Conservation (phyloP, 1,284 basidiomycete species). For the Hemileia vastatrix region DNA sequence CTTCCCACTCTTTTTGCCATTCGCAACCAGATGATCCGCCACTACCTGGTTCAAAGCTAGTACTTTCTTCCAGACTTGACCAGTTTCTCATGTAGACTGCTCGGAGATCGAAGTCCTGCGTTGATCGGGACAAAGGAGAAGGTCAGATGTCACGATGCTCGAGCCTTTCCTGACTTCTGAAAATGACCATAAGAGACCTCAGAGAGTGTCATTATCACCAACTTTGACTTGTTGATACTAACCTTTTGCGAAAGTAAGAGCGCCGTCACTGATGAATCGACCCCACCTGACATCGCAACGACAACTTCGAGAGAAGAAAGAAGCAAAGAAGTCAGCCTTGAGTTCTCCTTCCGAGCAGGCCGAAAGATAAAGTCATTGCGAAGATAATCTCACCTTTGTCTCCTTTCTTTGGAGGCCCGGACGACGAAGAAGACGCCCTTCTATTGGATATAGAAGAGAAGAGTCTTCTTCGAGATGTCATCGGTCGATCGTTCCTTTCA, state of each 20-base stretch:
- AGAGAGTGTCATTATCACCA: too few species aligned
- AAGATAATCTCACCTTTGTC: conserved; percentile 50
- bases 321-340: conserved; percentile 3
- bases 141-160: too few species aligned
- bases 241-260: conserved; percentile 62
- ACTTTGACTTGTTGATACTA: too few species aligned
- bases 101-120: conserved; percentile 64
- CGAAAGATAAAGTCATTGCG: background rate
- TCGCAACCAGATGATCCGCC: too few species aligned
- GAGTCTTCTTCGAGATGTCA: too few species aligned
- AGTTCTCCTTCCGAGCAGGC: background rate
- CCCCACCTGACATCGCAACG: conserved; percentile 89
- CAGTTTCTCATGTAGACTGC: conserved; percentile 96
- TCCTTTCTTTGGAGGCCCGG: conserved; percentile 51
- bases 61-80: conserved; percentile 49
- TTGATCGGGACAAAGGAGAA: conserved; percentile 3
- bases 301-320: conserved; percentile 53
- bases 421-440: too few species aligned
- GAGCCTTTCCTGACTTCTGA: too few species aligned
- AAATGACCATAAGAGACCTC: too few species aligned
- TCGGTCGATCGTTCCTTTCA: too few species aligned
- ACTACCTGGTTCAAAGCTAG: conserved; percentile 49
- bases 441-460: too few species aligned
- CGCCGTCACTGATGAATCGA: conserved; percentile 81
- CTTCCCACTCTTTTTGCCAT: conserved; percentile 91